Evolutionary conservation across 2,329 filamentous ascomycete genomes (phyloP).

Genomic region (Sphaerostilbella broomeana): DNA sequence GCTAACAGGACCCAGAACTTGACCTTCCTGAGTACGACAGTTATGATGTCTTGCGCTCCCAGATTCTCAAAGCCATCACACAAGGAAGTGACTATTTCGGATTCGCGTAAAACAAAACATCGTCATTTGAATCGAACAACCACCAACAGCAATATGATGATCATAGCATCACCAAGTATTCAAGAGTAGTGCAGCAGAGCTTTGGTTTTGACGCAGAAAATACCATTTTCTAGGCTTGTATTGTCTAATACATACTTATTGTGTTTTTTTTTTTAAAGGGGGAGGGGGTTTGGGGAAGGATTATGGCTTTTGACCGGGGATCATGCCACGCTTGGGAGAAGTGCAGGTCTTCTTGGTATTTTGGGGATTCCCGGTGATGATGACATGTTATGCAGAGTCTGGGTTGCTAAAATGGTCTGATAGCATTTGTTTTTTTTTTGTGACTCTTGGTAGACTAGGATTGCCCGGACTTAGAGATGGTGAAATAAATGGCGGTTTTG

Average conservation of each 20-base stretch:
- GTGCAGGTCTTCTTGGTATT: constrained; percentile 27
- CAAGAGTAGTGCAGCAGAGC: too few species aligned
- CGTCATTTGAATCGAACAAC: too few species aligned
- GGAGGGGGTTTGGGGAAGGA: not conserved
- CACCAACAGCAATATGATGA: too few species aligned
- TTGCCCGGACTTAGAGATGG: constrained; percentile 8
- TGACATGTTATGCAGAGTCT: constrained; percentile 4
- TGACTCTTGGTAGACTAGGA: constrained; percentile 11
- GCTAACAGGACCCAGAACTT: constrained; percentile 63
- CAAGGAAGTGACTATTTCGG: constrained; percentile 96
- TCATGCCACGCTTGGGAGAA: constrained; percentile 20
- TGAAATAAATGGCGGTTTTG: constrained; percentile 9
- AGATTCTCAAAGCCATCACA: constrained; percentile 94
- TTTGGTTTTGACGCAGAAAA: too few species aligned
- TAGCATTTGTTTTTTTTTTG: too few species aligned
- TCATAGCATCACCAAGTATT: too few species aligned
- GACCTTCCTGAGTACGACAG: constrained; percentile 97
- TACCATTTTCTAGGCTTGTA: too few species aligned
- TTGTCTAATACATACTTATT: too few species aligned
- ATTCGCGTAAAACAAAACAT: constrained; percentile 77
- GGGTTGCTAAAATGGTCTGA: constrained; percentile 13
- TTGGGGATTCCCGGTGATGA: constrained; percentile 1
- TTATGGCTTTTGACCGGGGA: not conserved
- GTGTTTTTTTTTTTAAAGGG: too few species aligned
- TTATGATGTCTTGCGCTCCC: constrained; percentile 82